Evolutionary conservation across 768 basidiomycete genomes (phyloP), one percentile per base, ranked within the genome.

Genomic region (Crepidotus variabilis): DNA sequence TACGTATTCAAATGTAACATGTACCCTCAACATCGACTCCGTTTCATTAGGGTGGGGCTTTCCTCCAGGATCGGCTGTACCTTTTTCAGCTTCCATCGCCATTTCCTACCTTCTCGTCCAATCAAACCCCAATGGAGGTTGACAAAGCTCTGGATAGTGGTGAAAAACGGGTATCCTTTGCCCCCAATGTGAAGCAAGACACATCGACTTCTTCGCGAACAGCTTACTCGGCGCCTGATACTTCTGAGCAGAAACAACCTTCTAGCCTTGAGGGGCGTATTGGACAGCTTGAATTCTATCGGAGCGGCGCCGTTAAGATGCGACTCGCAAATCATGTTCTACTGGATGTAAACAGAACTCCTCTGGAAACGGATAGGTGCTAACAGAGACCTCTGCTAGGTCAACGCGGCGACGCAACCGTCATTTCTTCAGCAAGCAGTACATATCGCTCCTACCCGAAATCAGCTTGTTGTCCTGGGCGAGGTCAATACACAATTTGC

Each of bases 51-150:
- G 63, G 75, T 23, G 28, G 8, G 8, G 67, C 73, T 50, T 61
- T 79, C 35, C 78, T 77, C 52, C 85, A 84, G 69, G 87, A 91
- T 53, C 78, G 80, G 18, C 72, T 96, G 2, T 96, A 90, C 65
- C 87, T 94, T 62, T 94, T 96, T 74, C 93, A 95, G 66, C 96
- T 96, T 64, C 94, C 94, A 0, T 69, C 76, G 8, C 90, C 92
- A 0, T 94, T 97, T 70, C 93, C 94, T 0, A 78, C 75, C 4
- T 94, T 94, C 71, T 57, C 74, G 1, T 72, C 81, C 6, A 64
- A 73, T 57, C 52, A 67, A 6, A 58, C 72, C 18, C 64, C 67
- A 8, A 65, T 72, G 51, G 72, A 68, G 8, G 64, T 67, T 22
- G 73, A 76, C 48, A 67, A 75, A 43, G 72, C 70, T 14, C 72